Evolutionary conservation across 2,329 filamentous ascomycete species (phyloP).

Genomic region (Paraconiothyrium brasiliense): DNA sequence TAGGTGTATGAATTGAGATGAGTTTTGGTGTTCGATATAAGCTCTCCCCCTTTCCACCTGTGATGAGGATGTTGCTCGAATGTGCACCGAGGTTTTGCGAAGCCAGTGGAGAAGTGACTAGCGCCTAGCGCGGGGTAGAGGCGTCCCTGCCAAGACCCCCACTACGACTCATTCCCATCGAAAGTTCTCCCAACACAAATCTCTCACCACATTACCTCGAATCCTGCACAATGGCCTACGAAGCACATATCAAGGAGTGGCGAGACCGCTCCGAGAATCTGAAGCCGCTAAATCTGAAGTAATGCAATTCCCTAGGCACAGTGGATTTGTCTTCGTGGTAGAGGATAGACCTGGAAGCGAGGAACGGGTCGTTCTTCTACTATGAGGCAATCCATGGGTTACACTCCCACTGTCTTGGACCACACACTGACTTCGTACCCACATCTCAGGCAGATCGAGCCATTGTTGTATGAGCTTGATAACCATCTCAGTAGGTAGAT

Average conservation of each 20-base stretch:
- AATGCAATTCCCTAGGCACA: background rate
- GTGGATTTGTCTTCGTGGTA: too few species aligned
- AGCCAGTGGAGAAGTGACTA: background rate
- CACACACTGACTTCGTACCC: too few species aligned
- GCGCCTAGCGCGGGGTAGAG: background rate
- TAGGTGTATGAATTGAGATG: background rate
- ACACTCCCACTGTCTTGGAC: too few species aligned
- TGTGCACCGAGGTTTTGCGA: background rate
- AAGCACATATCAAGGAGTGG: constrained; percentile 62
- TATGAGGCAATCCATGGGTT: too few species aligned
- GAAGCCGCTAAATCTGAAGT: constrained; percentile 71
- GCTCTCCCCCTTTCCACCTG: background rate
- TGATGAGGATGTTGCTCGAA: too few species aligned
- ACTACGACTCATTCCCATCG: constrained; percentile 1
- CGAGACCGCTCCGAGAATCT: constrained; percentile 62
- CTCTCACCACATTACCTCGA: background rate
- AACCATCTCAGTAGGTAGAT: constrained; percentile 71
- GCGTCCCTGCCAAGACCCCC: constrained; percentile 20
- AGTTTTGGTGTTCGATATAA: background rate
- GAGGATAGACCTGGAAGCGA: too few species aligned
- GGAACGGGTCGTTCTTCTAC: too few species aligned
- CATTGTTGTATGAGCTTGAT: constrained; percentile 78
- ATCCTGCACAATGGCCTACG: constrained; percentile 14
- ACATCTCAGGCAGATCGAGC: constrained; percentile 74
- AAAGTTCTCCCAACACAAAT: background rate